Conservation (phyloP, 768 basidiomycete species). For the Hortiboletus flavorubellus region DNA sequence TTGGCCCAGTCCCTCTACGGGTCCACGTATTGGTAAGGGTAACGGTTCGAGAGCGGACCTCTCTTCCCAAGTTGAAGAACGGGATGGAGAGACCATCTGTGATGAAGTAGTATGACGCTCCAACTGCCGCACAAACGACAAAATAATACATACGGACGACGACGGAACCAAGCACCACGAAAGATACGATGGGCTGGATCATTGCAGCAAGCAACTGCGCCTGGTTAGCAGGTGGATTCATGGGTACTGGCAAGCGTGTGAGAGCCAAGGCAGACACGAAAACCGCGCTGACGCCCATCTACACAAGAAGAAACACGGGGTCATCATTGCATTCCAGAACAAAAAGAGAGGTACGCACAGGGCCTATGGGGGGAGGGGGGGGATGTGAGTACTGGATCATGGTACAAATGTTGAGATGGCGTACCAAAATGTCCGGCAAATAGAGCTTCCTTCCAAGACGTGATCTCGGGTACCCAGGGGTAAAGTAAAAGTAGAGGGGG, state of each 20-base stretch:
- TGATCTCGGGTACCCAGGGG: slow-evolving; percentile 83
- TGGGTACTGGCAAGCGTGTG: slow-evolving; percentile 54
- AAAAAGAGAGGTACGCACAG: slow-evolving; percentile 37
- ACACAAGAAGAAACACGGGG: slow-evolving; percentile 1
- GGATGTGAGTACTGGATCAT: neutral
- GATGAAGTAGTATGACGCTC: neutral
- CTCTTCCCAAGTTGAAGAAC: slow-evolving; percentile 55
- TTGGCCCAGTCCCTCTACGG: slow-evolving; percentile 27
- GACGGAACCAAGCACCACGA: slow-evolving; percentile 85
- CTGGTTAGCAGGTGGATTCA: slow-evolving; percentile 59
- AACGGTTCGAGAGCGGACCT: slow-evolving; percentile 42
- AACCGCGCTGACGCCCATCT: slow-evolving; percentile 92
- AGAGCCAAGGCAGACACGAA: slow-evolving; percentile 81
- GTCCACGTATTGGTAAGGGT: slow-evolving; percentile 46
- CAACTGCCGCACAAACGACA: neutral
- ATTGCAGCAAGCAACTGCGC: slow-evolving; percentile 68
- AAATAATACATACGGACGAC: slow-evolving; percentile 59
- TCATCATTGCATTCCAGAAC: neutral
- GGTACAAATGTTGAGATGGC: slow-evolving; percentile 7
- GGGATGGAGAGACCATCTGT: slow-evolving; percentile 70
- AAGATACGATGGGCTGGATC: slow-evolving; percentile 82
- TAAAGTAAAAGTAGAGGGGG: slow-evolving; percentile 77
- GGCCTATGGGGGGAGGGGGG: slow-evolving; percentile 36
- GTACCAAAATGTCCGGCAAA: slow-evolving; percentile 91
- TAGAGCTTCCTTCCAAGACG: slow-evolving; percentile 78